phyloP scores from a whole-genome alignment of 208 protist species.

The Crithidia brevicula region DNA sequence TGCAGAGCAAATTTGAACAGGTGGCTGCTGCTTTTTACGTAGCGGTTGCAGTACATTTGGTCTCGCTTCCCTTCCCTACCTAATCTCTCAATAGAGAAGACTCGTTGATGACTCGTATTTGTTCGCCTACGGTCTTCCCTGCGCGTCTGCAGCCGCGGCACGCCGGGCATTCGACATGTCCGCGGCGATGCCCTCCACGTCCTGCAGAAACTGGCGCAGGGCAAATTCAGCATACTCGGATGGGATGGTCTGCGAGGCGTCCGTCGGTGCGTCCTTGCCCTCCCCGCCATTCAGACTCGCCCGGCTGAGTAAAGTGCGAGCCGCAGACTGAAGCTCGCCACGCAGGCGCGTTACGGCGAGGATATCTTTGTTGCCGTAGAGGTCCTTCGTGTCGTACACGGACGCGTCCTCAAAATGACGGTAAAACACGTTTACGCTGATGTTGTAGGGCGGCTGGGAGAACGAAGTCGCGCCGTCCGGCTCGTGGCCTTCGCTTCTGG shows the following conservation, averaged over 20 bases:
- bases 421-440: conserved; percentile 93
- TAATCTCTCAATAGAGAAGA: too few species aligned
- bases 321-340: conserved; percentile 39
- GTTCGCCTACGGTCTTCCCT: not conserved
- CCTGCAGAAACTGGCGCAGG: conserved; percentile 80
- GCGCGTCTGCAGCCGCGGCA: not conserved
- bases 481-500: too few species aligned
- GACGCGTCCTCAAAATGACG: conserved; percentile 55
- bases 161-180: conserved; percentile 29
- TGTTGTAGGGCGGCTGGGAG: conserved; percentile 43
- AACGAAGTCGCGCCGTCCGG: too few species aligned
- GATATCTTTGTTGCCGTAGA: conserved; percentile 92
- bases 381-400: conserved; percentile 83
- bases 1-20: too few species aligned
- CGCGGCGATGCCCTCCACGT: conserved; percentile 62
- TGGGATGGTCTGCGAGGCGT: conserved; percentile 23
- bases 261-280: not conserved
- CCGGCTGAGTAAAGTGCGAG: conserved; percentile 27
- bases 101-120: too few species aligned
- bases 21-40: too few species aligned
- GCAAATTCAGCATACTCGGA: conserved; percentile 79
- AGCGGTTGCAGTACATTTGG: too few species aligned
- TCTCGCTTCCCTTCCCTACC: too few species aligned
- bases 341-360: conserved; percentile 56
- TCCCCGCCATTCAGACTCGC: conserved; percentile 4